phyloP scores from a whole-genome alignment of 2,329 filamentous ascomycete genomes.

The Pseudohalonectria lignicola region DNA sequence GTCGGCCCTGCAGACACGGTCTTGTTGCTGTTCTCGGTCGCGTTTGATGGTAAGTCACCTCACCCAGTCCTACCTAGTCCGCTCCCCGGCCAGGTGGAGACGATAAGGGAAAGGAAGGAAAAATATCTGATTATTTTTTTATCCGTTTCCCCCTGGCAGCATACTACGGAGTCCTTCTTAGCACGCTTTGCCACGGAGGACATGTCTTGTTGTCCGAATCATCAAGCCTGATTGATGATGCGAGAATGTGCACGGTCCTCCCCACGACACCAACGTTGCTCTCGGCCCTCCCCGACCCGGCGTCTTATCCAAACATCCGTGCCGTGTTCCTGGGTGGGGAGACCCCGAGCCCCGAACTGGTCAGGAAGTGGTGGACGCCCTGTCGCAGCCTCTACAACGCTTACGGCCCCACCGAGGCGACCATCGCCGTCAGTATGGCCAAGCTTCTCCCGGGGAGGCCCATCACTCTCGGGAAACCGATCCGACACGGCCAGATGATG shows the following conservation, averaged over 20 bases:
- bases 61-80: not conserved
- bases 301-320: not conserved
- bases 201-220: not conserved
- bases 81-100: too few relatives aligned
- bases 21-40: not conserved
- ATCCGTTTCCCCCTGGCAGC: not conserved
- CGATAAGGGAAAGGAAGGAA: too few relatives aligned
- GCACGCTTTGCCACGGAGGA: not conserved
- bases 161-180: not conserved
- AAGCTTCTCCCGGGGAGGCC: not conserved
- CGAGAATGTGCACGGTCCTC: not conserved
- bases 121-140: too few relatives aligned
- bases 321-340: not conserved
- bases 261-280: not conserved
- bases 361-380: not conserved
- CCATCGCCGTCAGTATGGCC: not conserved
- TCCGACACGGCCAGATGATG: not conserved
- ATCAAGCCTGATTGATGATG: not conserved
- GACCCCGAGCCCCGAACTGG: not conserved
- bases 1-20: not conserved
- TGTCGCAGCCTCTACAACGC: not conserved
- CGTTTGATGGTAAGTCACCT: not conserved
- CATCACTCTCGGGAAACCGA: not conserved
- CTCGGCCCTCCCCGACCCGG: not conserved
- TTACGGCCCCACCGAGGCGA: not conserved